Evolutionary conservation across 192 early-diverging fungal genomes (phyloP).

Genomic region (Coemansia erecta): DNA sequence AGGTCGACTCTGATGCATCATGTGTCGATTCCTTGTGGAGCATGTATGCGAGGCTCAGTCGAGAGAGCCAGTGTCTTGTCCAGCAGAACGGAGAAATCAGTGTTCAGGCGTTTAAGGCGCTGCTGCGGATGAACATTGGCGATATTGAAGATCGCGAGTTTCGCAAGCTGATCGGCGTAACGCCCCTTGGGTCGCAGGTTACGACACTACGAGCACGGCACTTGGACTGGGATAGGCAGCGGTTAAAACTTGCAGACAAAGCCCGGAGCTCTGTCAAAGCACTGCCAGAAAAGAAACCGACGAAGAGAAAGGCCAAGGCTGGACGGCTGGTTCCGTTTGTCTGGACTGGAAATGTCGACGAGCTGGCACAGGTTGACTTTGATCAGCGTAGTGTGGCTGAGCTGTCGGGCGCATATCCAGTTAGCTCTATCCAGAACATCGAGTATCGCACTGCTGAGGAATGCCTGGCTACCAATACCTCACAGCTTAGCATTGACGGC

Average conservation of each 20-base stretch:
- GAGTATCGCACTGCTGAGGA: background rate
- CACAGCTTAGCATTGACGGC: slow-evolving; percentile 1
- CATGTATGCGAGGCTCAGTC: slow-evolving; percentile 42
- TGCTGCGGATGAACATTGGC: slow-evolving; percentile 50
- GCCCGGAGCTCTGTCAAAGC: background rate
- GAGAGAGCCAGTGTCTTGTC: slow-evolving; percentile 46
- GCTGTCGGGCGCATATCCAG: too few relatives aligned
- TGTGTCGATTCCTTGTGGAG: slow-evolving; percentile 57
- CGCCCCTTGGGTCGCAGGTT: slow-evolving; percentile 21
- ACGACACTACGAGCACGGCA: slow-evolving; percentile 24
- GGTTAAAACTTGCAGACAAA: background rate
- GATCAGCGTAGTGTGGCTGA: background rate
- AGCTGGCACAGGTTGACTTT: background rate
- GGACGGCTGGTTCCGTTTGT: slow-evolving; percentile 22
- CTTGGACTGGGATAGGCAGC: slow-evolving; percentile 20
- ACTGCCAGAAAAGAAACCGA: background rate
- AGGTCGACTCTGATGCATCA: slow-evolving; percentile 54
- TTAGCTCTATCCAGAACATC: background rate
- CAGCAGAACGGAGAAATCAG: slow-evolving; percentile 60
- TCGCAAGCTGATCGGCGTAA: slow-evolving; percentile 25
- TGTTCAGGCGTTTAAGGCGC: slow-evolving; percentile 26
- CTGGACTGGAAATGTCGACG: slow-evolving; percentile 16
- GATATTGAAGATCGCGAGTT: slow-evolving; percentile 59
- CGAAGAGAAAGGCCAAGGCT: background rate
- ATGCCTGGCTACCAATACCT: slow-evolving; percentile 2